Conservation (phyloP, 257 asterid genomes). For the Ajuga chamaepitys region DNA sequence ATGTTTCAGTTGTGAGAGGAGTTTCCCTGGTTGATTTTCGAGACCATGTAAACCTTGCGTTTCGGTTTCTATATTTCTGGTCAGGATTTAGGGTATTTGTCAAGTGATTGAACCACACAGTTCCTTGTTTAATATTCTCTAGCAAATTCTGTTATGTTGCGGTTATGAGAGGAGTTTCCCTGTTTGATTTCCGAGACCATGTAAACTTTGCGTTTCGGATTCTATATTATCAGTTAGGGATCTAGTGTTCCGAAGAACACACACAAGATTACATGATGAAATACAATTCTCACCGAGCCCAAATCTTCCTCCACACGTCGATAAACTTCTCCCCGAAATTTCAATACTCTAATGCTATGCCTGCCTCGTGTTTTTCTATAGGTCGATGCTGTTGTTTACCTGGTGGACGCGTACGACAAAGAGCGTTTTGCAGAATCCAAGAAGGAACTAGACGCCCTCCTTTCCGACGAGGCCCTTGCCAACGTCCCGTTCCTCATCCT, state of each 20-base stretch:
- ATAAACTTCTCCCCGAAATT: background rate
- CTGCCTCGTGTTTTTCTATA: constrained; percentile 7
- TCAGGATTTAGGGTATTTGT: no score
- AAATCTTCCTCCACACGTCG: background rate
- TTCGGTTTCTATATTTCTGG: background rate
- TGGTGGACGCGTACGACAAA: constrained; percentile 45
- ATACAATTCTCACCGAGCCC: background rate
- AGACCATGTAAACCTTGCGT: background rate
- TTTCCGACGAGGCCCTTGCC: constrained; percentile 40
- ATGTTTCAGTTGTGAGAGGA: background rate
- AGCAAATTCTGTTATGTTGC: no score
- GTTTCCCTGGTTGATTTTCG: background rate
- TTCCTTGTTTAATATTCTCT: no score
- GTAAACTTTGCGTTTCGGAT: no score
- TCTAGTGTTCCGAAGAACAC: background rate
- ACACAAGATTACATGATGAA: background rate
- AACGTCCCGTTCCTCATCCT: constrained; percentile 36
- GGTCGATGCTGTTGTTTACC: constrained; percentile 53
- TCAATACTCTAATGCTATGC: background rate
- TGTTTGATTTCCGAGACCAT: no score
- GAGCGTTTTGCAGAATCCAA: constrained; percentile 47
- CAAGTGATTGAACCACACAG: no score
- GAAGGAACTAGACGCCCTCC: constrained; percentile 44
- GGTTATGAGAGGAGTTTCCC: no score
- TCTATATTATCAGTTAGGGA: no score